A percentile compares a stretch with the other conserved stretches of the same genome.
phyloP scores from a whole-genome alignment of 495 filamentous ascomycete species.

The Penicillium dipodomyicola region DNA sequence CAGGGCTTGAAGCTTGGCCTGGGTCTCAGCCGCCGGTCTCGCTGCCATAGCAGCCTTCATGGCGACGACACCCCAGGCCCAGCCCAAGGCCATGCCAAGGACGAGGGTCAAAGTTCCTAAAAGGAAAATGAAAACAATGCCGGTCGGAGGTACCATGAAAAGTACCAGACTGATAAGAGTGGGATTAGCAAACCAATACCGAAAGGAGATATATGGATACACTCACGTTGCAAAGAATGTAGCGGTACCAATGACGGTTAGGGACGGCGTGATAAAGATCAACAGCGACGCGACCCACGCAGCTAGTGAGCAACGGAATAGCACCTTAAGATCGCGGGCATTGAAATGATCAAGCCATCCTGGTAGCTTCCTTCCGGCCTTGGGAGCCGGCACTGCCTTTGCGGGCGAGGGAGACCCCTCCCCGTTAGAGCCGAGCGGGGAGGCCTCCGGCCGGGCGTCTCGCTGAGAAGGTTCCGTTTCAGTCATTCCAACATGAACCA shows the following conservation, averaged over 20 bases:
- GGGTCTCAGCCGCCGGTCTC: conserved; percentile 35
- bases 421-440: conserved; percentile 12
- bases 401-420: conserved; percentile 7
- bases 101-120: conserved; percentile 34
- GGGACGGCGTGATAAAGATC: conserved; percentile 39
- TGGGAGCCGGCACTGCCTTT: conserved; percentile 7
- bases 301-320: conserved; percentile 44
- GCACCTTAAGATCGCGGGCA: conserved; percentile 43
- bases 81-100: conserved; percentile 38
- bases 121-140: conserved; percentile 40
- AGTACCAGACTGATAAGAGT: conserved; percentile 29
- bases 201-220: not conserved
- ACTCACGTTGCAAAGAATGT: conserved; percentile 35
- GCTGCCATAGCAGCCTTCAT: conserved; percentile 44
- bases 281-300: conserved; percentile 44
- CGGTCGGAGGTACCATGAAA: conserved; percentile 39
- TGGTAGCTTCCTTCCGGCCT: conserved; percentile 29
- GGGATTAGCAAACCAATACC: conserved; percentile 5
- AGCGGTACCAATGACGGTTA: conserved; percentile 29
- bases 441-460: conserved; percentile 3
- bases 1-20: conserved; percentile 31
- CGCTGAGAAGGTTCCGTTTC: conserved; percentile 14
- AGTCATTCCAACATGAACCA: conserved; percentile 2
- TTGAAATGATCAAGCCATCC: conserved; percentile 46
- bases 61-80: conserved; percentile 44